These are phyloP conservation scores for Ustilago hordei DNA, from an alignment of 1,284 basidiomycete species.

Conservation along the genomic window DNA sequence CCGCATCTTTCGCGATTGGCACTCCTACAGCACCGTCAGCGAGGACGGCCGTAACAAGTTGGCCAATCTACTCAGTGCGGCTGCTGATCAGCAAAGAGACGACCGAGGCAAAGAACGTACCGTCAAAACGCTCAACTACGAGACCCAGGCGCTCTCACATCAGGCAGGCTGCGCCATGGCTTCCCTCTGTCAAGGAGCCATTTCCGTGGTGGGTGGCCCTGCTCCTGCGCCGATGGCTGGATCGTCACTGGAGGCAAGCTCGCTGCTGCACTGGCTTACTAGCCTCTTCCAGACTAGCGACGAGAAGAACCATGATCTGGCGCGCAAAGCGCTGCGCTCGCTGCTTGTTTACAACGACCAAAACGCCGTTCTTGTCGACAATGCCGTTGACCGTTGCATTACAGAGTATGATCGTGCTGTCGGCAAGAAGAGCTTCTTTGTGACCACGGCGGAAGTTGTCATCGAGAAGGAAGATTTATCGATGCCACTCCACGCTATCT, in stretches of 20 bases:
- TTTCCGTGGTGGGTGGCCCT: constrained; percentile 75
- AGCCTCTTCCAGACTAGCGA: constrained; percentile 71
- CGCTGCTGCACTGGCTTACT: constrained; percentile 71
- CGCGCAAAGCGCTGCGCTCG: constrained; percentile 79
- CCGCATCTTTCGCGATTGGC: constrained; percentile 92
- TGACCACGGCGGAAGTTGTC: constrained; percentile 81
- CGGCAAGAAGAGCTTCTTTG: constrained; percentile 77
- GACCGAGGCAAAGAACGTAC: constrained; percentile 69
- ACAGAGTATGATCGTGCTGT: constrained; percentile 73
- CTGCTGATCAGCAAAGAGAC: constrained; percentile 73
- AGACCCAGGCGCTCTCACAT: constrained; percentile 75
- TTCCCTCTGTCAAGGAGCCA: constrained; percentile 74
- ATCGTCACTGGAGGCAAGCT: constrained; percentile 69
- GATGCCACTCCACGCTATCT: constrained; percentile 81
- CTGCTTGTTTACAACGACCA: constrained; percentile 77
- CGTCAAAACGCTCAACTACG: constrained; percentile 74
- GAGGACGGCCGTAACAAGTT: constrained; percentile 81
- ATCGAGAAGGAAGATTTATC: constrained; percentile 74
- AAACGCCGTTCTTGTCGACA: constrained; percentile 78
- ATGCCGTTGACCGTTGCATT: constrained; percentile 80
- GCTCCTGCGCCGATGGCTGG: constrained; percentile 86
- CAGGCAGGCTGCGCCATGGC: constrained; percentile 79
- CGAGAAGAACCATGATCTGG: constrained; percentile 70
- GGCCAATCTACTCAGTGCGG: constrained; percentile 80
- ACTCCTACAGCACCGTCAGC: constrained; percentile 82